Percentiles rank a stretch among this genome's conserved stretches.
phyloP scores from a whole-genome alignment of 23 red algal genomes.

The Gracilaria vermiculophylla region DNA sequence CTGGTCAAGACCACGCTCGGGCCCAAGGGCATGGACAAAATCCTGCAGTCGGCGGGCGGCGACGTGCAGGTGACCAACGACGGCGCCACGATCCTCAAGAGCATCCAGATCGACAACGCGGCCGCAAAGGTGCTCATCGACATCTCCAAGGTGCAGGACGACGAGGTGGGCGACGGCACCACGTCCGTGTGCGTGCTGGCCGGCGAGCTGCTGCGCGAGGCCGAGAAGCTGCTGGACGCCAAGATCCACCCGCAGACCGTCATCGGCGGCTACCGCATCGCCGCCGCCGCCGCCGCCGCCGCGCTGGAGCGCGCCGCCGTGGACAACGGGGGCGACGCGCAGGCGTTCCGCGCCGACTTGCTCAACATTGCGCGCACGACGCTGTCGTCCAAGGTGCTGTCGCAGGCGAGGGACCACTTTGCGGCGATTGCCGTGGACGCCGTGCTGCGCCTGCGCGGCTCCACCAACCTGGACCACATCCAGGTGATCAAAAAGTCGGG shows the following conservation, averaged over 20 bases:
- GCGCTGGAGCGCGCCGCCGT: conserved; percentile 78
- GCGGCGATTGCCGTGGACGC: conserved; percentile 91
- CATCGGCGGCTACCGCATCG: conserved; percentile 79
- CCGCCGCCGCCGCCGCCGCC: conserved; percentile 56
- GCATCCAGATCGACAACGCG: conserved; percentile 88
- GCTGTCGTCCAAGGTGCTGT: conserved; percentile 89
- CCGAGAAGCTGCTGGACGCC: conserved; percentile 94
- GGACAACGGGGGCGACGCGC: conserved; percentile 62
- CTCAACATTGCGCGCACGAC: conserved; percentile 91
- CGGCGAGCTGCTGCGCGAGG: conserved; percentile 93
- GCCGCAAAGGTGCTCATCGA: conserved; percentile 96
- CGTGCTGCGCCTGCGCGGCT: conserved; percentile 89
- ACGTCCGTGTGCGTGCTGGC: conserved; percentile 97
- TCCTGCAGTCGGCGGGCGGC: conserved; percentile 84
- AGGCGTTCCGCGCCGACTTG: conserved; percentile 70
- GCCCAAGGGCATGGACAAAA: conserved; percentile 96
- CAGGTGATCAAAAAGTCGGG: conserved; percentile 98
- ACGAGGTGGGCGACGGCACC: conserved; percentile 98
- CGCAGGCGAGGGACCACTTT: conserved; percentile 93
- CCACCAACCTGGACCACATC: conserved; percentile 96
- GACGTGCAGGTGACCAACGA: conserved; percentile 96
- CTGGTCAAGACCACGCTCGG: conserved; percentile 93
- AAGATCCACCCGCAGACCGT: conserved; percentile 91
- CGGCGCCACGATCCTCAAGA: conserved; percentile 92
- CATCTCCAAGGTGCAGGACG: conserved; percentile 93